Evolutionary conservation across 768 basidiomycete genomes (phyloP), one percentile per base, ranked within the genome.

Genomic region (Pleurotus giganteus): DNA sequence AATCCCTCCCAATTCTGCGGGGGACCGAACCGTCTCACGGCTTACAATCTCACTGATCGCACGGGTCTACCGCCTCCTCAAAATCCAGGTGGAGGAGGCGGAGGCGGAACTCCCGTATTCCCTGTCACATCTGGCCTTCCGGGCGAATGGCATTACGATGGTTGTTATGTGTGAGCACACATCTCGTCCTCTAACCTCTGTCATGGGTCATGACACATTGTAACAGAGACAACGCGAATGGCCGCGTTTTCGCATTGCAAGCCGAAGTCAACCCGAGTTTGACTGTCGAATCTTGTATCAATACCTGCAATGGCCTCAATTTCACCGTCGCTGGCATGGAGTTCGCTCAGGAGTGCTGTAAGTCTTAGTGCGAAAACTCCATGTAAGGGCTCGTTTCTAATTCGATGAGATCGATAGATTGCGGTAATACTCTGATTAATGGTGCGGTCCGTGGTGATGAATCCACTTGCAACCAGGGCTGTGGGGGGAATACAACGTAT

Each of bases 291-390:
- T 65, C 64, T 11, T 95, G 93, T 63, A 76, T 92, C 46, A 65
- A 69, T 2, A 65, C 73, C 23, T 95, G 93, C 67, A 61, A 61
- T 0, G 63, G 72, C 2, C 70, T 74, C 57, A 81, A 82, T 55
- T 90, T 77, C 68, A 81, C 84, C 0, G 61, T 90, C 37, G 89
- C 89, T 4, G 91, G 83, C 13, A 71, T 81, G 36, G 91, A 94
- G 66, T 94, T 78, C 24, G 9, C 36, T 63, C 72, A 69, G 56
- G 71, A 80, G 65, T 82, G 76, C 68, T 77, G 79, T 81, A 64
- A 55, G 76, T 72, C 19, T 28, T 24, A 4, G 21, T 8, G 13
- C 17, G 21, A 44, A 47, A 24, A 47, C 17, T 47, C n/a, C 26
- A n/a, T 19, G n/a, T n/a, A 2, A 26, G 46, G 21, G 39, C 51